Evolutionary conservation across 2,329 filamentous ascomycete genomes (phyloP), one percentile per base, ranked within the genome.

Genomic region (Hawksworthiomyces lignivorus): DNA sequence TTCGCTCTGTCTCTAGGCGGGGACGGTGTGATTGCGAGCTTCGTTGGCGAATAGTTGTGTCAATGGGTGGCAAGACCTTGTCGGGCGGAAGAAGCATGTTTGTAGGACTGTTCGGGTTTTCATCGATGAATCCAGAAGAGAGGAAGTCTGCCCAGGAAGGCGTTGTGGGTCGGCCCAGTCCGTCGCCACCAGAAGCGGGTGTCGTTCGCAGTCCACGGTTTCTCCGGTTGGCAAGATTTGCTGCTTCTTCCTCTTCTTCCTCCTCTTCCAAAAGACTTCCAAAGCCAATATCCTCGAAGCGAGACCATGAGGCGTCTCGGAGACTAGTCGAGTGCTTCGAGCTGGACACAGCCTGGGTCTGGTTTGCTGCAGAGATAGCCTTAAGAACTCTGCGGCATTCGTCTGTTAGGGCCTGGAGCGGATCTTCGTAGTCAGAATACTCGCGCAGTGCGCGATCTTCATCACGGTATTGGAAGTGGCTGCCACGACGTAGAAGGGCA

Each of bases 71-170:
- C 9, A 98, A 72, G 15, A 88, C 72, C 65, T 97, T 92, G 60
- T 96, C 89, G 0, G 88, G 88, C 0, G 90, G 89, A n/a, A 97
- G 69, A 20, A 96, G 68, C 36, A 94, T 64, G 38, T 84, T 84
- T 1, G 78, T 68, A 10, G 75, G 72, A 21, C 73, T 69, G 49
- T 72, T 72, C n/a, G 74, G 67, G n/a, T 72, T 74, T 46, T 82
- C 80, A 51, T 96, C 88, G 18, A 84, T 72, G 56, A 98, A 98
- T 2, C 92, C 92, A 31, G 88, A 87, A 1, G 88, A 95, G 44
- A 98, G 72, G 60, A 98, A 98, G 59, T 98, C 92, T 4, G 92
- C 92, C 92, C 92, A 98, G 0, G 92, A 97, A 1, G 92, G 92
- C 1, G 92, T 98, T 0, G 88, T 97, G 2, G 92, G 92, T 44